These are phyloP conservation scores for Pythium monospermum DNA, from an alignment of 352 stramenopile species.

Conservation along the genomic window DNA sequence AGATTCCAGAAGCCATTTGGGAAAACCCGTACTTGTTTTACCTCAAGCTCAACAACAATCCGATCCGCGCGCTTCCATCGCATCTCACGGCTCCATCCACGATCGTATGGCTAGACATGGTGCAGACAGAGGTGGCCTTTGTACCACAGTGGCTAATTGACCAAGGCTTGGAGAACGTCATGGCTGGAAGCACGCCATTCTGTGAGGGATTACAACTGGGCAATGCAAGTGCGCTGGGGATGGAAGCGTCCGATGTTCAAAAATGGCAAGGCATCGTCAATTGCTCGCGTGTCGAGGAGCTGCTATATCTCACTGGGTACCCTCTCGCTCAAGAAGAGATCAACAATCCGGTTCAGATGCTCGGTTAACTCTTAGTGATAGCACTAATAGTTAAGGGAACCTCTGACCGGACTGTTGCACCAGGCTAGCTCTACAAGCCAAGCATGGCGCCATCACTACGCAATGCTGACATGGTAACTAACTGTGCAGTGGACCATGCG, in stretches of 20 bases:
- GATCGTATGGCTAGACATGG: neutral
- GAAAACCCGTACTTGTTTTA: neutral
- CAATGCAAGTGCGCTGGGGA: neutral
- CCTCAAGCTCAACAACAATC: neutral
- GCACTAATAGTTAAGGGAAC: too few species aligned
- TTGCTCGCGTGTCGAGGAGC: constrained; percentile 8
- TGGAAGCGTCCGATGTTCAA: too few species aligned
- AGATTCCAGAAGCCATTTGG: neutral
- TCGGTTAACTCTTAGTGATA: neutral
- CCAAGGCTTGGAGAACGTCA: neutral
- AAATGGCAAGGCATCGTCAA: neutral
- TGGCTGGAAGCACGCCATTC: neutral
- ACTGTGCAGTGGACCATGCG: too few species aligned
- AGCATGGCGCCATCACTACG: too few species aligned
- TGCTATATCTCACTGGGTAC: constrained; percentile 3
- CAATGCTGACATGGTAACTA: too few species aligned
- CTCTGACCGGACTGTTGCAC: too few species aligned
- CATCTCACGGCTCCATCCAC: neutral
- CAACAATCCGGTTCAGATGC: constrained; percentile 1
- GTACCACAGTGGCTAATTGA: neutral
- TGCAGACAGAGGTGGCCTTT: neutral
- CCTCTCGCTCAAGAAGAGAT: constrained; percentile 8
- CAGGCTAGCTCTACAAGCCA: too few species aligned
- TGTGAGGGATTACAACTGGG: neutral
- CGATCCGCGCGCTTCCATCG: neutral